Percentiles rank a stretch among this genome's conserved stretches.
Evolutionary conservation across 768 basidiomycete genomes (phyloP).

Genomic region (Lactifluus piperatus): DNA sequence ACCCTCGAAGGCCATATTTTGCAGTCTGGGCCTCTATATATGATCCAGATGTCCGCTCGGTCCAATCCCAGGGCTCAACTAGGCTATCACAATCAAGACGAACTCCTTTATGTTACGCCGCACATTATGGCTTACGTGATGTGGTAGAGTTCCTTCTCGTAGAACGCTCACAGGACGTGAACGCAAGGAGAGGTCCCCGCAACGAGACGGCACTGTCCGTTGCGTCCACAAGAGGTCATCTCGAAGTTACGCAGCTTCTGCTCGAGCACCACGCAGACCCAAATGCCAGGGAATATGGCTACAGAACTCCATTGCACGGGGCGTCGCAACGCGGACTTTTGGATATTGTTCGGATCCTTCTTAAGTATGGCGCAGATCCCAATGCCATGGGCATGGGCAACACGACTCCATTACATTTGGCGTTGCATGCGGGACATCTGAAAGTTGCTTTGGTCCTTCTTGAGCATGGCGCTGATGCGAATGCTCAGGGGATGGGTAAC

Average conservation of each 20-base stretch:
- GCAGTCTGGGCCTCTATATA: neutral
- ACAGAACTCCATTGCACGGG: neutral
- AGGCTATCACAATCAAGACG: neutral
- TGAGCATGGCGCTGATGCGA: neutral
- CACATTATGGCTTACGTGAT: neutral
- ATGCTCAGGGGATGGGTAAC: neutral
- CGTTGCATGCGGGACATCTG: neutral
- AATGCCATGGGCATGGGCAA: neutral
- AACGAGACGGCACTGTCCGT: neutral
- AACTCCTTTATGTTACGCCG: neutral
- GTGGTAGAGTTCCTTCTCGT: neutral
- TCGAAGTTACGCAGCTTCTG: neutral
- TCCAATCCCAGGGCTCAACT: neutral
- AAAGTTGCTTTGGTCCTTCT: neutral
- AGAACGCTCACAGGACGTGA: neutral
- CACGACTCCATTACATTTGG: neutral
- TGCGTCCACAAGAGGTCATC: neutral
- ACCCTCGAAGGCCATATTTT: neutral
- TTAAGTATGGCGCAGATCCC: neutral
- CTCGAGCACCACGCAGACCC: neutral
- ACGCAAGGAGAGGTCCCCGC: neutral
- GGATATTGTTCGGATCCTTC: neutral
- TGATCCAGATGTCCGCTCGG: neutral
- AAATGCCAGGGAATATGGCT: neutral
- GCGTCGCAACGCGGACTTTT: neutral